Base-by-base conservation (phyloP, 306 rosid genomes). In the Rubus parviflorus region DNA sequence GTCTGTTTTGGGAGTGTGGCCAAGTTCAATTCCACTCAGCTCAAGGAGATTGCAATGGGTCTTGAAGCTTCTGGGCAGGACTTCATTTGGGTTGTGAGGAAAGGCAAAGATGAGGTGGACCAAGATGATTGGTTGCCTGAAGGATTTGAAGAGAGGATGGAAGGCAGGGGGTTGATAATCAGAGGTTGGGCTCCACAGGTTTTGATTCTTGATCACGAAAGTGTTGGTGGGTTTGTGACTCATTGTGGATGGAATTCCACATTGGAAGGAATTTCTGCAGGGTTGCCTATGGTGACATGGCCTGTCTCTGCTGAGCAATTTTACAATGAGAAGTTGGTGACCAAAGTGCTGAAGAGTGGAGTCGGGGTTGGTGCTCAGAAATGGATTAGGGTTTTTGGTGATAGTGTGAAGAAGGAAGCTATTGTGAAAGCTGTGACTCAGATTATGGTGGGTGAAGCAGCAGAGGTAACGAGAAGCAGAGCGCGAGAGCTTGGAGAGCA, bases 181-280 rank as follows among this genome's bases (percentile, higher is more conserved):
- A 61, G 78, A 68, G 87, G 87, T 17, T 86, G 87, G 87, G 87
- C 87, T 15, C 87, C 81, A 0, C 86, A 81, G 54, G 69, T 83
- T 16, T 56, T 81, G 83, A 86, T 86, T 75, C 80, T 86, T 17
- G 81, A 79, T 8, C 90, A 86, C 52, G 66, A 10, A 7, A 82
- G 81, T 0, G 54, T 81, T 9, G 87, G 90, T 9, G 82, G 84
- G 14, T 86, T 86, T 68, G 78, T 86, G 82, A 86, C 87, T 46
- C 90, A 86, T 20, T 83, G 90, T 56, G 87, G 90, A 13, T 86
- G 90, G 90, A 86, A 86, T 17, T 83, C 86, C 2, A 70, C 75
- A 14, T 38, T 83, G 78, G 87, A 86, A 75, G 89, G 83, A 1
- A 60, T 86, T 3, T n/a, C 79, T 15, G 83, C 83, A 0, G 87